Evolutionary conservation across 164 flowering plant genomes (phyloP), one percentile per base, ranked within the genome.

Genomic region (Vitis labrusca): DNA sequence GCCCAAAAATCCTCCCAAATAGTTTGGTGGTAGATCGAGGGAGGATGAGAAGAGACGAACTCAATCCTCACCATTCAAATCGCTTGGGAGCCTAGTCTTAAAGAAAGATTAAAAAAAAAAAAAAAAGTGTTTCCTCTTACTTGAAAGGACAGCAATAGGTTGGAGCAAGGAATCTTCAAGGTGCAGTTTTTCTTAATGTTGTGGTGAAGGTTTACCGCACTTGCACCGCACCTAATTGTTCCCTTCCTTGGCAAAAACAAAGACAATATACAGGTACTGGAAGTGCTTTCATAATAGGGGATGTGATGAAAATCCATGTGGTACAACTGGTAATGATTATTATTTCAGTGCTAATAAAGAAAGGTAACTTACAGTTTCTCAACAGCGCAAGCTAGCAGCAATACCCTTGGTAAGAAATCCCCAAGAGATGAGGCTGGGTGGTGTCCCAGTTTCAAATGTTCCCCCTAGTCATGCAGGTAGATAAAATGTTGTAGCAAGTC

Each of bases 121-220:
- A 76, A 66, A 83, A 81, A 64, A 86, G 84, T 19, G 67, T 78
- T 70, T 61, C 66, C 12, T 56, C 61, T 37, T 71, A 19, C 19
- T 19, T 23, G 12, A 88, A 82, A 68, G 97, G 90, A 67, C 85
- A 81, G 70, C 93, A 88, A 96, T 23, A 23, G 23, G 23, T 23
- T 72, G 95, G 91, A 56, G 13, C 88, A 29, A 84, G 87, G 51
- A 82, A 66, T 80, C 74, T 93, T 77, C 91, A 88, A 78, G 93
- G 82, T 81, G 82, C 88, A 23, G 69, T 86, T 75, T 91, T 84
- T 78, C 85, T 95, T 17, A 88, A 91, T 83, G 98, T 98, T 50
- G 99, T 95, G 71, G 98, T 95, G 17, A 95, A 93, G 98, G 99
- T 92, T 72, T 95, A 90, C 73, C 89, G 97, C 77, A 93, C 98